Percentiles rank a stretch among this genome's conserved stretches.
Evolutionary conservation across 148 eudicot genomes (phyloP).

Genomic region (Pouteria glomerata): DNA sequence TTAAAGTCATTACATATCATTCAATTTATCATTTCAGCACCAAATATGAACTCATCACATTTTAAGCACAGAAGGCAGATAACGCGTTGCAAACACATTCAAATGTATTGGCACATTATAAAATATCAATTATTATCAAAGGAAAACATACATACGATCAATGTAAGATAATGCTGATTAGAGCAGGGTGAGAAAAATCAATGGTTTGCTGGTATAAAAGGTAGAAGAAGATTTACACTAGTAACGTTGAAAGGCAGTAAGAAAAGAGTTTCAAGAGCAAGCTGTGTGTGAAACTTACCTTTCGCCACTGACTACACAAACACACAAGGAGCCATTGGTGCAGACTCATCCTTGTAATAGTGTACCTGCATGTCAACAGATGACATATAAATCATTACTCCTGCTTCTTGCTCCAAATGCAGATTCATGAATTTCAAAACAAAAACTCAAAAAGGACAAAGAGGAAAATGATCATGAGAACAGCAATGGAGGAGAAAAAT

Average conservation of each 20-base stretch:
- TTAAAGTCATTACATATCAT: too few species aligned
- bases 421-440: background rate
- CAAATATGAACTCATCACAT: too few species aligned
- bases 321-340: constrained; percentile 87
- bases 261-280: background rate
- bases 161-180: background rate
- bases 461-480: background rate
- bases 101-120: too few species aligned
- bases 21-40: too few species aligned
- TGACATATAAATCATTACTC: too few species aligned
- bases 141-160: background rate
- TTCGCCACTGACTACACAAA: constrained; percentile 76
- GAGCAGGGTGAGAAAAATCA: background rate
- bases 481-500: background rate
- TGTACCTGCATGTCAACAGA: constrained; percentile 40
- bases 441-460: background rate
- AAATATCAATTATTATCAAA: background rate
- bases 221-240: background rate
- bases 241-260: too few species aligned
- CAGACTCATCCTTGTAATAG: constrained; percentile 67
- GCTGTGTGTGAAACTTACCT: constrained; percentile 42
- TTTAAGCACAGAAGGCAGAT: too few species aligned
- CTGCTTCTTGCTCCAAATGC: background rate
- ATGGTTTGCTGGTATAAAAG: background rate
- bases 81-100: too few species aligned